A percentile compares a stretch with the other conserved stretches of the same genome.
Evolutionary conservation across 192 early-diverging fungal species (phyloP).

Genomic region (Coemansia sp.): DNA sequence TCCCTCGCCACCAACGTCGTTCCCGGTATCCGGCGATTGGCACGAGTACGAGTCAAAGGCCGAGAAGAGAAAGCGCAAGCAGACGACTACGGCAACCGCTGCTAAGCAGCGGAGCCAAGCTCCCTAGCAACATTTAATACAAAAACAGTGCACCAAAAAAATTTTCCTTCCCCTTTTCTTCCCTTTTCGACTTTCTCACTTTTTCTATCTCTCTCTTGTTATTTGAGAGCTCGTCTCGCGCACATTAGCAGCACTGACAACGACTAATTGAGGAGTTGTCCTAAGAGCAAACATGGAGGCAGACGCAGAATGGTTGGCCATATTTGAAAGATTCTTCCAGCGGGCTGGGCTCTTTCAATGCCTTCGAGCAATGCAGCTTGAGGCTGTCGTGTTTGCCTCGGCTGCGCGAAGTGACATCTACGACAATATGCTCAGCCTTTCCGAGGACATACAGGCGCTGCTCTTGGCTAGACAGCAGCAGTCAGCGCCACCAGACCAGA

Average conservation of each 20-base stretch:
- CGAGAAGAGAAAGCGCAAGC: slow-evolving; percentile 74
- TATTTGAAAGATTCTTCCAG: slow-evolving; percentile 37
- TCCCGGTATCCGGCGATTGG: slow-evolving; percentile 87
- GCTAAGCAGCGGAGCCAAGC: slow-evolving; percentile 28
- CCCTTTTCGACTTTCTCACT: no score
- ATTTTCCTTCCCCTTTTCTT: background rate
- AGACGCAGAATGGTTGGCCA: slow-evolving; percentile 14
- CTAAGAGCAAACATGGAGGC: background rate
- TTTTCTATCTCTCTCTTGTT: no score
- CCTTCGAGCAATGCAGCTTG: slow-evolving; percentile 38
- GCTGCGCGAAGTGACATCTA: slow-evolving; percentile 9
- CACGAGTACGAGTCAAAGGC: slow-evolving; percentile 91
- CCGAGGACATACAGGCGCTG: slow-evolving; percentile 15
- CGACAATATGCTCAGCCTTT: slow-evolving; percentile 15
- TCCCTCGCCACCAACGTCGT: slow-evolving; percentile 60
- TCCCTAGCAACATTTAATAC: no score
- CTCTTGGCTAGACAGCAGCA: background rate
- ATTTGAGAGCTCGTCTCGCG: no score
- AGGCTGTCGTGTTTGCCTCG: slow-evolving; percentile 30
- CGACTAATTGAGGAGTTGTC: no score
- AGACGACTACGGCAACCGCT: slow-evolving; percentile 11
- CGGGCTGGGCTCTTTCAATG: slow-evolving; percentile 32
- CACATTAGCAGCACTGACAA: no score
- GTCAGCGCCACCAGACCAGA: background rate
- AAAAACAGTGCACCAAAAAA: no score